Conservation (phyloP, 345 rosid genomes). For the Bruguiera gymnorhiza region DNA sequence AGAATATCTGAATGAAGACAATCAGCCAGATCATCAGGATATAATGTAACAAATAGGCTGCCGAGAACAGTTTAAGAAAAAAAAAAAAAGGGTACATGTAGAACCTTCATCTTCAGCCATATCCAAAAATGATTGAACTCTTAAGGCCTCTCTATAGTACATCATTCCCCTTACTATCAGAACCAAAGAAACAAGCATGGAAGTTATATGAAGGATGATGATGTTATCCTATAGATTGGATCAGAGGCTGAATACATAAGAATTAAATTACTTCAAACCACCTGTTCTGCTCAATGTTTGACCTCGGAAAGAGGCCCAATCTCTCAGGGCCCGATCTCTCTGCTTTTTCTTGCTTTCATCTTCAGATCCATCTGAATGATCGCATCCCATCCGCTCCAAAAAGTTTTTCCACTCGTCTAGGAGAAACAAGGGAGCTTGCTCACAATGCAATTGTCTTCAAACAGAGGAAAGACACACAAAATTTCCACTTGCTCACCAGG, state of each 20-base stretch:
- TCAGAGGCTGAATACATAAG: conserved; percentile 1
- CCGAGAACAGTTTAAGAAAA: background rate
- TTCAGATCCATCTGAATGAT: conserved; percentile 43
- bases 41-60: background rate
- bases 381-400: conserved; percentile 75
- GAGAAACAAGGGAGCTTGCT: conserved; percentile 11
- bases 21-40: conserved; percentile 4
- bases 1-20: conserved; percentile 58
- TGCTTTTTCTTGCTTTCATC: conserved; percentile 53
- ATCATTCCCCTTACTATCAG: conserved; percentile 92
- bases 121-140: conserved; percentile 84
- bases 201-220: conserved; percentile 10
- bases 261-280: conserved; percentile 23
- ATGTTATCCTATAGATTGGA: conserved; percentile 1
- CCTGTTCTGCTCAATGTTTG: conserved; percentile 97
- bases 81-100: background rate
- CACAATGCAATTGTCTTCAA: conserved; percentile 9
- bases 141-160: conserved; percentile 88
- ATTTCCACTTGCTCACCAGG: conserved; percentile 50
- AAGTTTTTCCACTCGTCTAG: conserved; percentile 95
- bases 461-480: background rate
- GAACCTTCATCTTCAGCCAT: conserved; percentile 73
- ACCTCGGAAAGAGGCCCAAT: conserved; percentile 92
- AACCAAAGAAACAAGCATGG: conserved; percentile 9
- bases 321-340: conserved; percentile 36